A percentile compares a stretch with the other conserved stretches of the same genome.
Conservation (phyloP, 768 basidiomycete species). For the Rhizopogon vesiculosus region DNA sequence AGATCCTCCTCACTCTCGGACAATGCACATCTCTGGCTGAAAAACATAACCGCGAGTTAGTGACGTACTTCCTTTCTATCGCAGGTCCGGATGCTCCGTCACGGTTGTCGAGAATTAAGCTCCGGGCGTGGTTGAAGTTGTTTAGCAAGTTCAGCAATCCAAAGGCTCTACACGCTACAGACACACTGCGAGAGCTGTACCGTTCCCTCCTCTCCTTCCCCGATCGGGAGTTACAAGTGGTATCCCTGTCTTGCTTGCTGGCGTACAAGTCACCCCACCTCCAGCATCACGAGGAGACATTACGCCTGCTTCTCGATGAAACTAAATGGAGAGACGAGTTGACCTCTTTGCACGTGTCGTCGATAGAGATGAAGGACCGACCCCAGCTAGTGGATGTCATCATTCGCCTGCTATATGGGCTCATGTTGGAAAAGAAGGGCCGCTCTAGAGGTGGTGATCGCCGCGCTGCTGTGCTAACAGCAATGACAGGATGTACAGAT, state of each 20-base stretch:
- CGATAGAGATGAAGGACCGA: conserved; percentile 53
- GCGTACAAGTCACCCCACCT: conserved; percentile 73
- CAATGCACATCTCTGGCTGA: conserved; percentile 71
- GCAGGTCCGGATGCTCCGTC: conserved; percentile 33
- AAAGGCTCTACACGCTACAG: conserved; percentile 74
- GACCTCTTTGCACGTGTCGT: conserved; percentile 61
- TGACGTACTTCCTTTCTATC: conserved; percentile 74
- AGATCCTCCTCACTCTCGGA: conserved; percentile 69
- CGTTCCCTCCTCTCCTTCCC: conserved; percentile 77
- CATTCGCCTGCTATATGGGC: conserved; percentile 78
- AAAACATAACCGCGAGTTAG: conserved; percentile 81
- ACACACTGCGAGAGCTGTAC: conserved; percentile 63
- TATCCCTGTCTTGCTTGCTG: conserved; percentile 73
- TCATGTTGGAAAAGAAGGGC: conserved; percentile 80
- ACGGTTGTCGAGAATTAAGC: conserved; percentile 53
- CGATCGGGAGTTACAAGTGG: conserved; percentile 70
- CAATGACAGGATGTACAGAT: conserved; percentile 64
- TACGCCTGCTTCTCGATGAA: conserved; percentile 75
- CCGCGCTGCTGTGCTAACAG: conserved; percentile 68
- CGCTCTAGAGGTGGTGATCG: conserved; percentile 60
- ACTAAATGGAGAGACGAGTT: conserved; percentile 89
- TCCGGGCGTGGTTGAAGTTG: conserved; percentile 74
- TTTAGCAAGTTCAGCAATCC: conserved; percentile 92
- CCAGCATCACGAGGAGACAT: conserved; percentile 50
- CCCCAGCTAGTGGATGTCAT: conserved; percentile 62